These are phyloP conservation scores for Pelargonium australe DNA, from an alignment of 441 rosid genomes.

Conservation along the genomic window DNA sequence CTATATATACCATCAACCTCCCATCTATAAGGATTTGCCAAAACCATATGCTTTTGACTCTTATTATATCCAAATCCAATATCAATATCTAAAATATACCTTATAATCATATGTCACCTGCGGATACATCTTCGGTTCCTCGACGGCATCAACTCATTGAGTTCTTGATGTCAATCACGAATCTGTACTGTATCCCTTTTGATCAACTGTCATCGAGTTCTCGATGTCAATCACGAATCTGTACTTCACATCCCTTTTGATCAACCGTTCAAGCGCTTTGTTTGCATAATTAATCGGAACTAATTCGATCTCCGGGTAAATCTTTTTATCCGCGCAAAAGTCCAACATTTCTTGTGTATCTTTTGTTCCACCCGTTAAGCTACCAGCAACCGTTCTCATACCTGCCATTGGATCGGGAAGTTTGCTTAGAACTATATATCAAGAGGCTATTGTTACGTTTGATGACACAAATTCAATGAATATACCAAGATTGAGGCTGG, in stretches of 20 bases:
- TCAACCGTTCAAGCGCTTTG: slow-evolving; percentile 16
- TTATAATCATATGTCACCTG: too few relatives aligned
- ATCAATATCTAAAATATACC: too few relatives aligned
- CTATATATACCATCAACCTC: too few relatives aligned
- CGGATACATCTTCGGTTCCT: background rate
- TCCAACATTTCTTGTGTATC: slow-evolving; percentile 20
- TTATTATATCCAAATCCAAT: too few relatives aligned
- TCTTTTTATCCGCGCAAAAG: slow-evolving; percentile 15
- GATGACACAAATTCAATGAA: background rate
- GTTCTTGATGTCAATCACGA: slow-evolving; percentile 9
- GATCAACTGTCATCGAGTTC: background rate
- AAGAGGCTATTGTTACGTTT: background rate
- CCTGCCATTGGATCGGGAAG: slow-evolving; percentile 1
- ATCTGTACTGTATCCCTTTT: slow-evolving; percentile 16
- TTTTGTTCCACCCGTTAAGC: slow-evolving; percentile 1
- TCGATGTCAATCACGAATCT: slow-evolving; percentile 13
- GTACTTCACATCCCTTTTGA: slow-evolving; percentile 16
- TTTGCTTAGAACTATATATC: background rate
- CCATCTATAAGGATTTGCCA: too few relatives aligned
- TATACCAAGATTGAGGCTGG: slow-evolving; percentile 9
- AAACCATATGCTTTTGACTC: too few relatives aligned
- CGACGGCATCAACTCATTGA: slow-evolving; percentile 6
- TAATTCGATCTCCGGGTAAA: slow-evolving; percentile 12
- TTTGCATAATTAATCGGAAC: slow-evolving; percentile 19
- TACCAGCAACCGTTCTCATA: slow-evolving; percentile 15